These are phyloP conservation scores for Endoconidiophora polonica DNA, from an alignment of 2,329 filamentous ascomycete genomes.

Conservation along the genomic window DNA sequence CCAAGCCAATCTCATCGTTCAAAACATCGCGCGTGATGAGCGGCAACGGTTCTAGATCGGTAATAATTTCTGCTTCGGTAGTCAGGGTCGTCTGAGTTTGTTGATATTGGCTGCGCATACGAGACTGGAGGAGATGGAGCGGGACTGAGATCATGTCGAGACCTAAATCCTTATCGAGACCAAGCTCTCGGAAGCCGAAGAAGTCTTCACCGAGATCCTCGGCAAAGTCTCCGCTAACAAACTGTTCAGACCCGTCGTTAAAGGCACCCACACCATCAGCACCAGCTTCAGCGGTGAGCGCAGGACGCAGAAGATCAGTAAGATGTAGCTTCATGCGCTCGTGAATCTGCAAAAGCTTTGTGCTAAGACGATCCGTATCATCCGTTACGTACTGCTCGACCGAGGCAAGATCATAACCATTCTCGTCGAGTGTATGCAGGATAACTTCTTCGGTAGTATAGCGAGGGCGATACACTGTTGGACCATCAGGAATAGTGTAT, in stretches of 20 bases:
- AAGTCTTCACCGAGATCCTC: constrained; percentile 97
- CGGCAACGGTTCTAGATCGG: constrained; percentile 51
- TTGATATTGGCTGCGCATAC: constrained; percentile 73
- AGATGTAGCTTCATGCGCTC: constrained; percentile 90
- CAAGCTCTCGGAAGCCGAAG: constrained; percentile 93
- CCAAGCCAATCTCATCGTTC: constrained; percentile 64
- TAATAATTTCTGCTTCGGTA: constrained; percentile 45
- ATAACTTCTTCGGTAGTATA: constrained; percentile 76
- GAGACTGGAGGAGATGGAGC: constrained; percentile 79
- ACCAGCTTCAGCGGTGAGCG: constrained; percentile 55
- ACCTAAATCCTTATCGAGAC: constrained; percentile 80
- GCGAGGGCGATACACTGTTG: constrained; percentile 33
- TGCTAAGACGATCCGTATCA: constrained; percentile 71
- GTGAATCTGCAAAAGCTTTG: constrained; percentile 68
- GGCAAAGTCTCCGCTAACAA: constrained; percentile 89
- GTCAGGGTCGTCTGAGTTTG: constrained; percentile 51
- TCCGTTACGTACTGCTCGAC: constrained; percentile 82
- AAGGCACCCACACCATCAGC: constrained; percentile 80
- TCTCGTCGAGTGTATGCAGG: constrained; percentile 70
- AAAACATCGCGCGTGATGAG: constrained; percentile 67
- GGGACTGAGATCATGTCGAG: constrained; percentile 79
- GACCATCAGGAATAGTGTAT: constrained; percentile 36
- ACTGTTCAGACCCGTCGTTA: constrained; percentile 93
- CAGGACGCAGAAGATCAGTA: constrained; percentile 81
- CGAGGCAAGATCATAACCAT: constrained; percentile 64